These are phyloP conservation scores for Cladosporium austrohemisphaericum DNA, from an alignment of 2,329 filamentous ascomycete species.

Conservation along the genomic window DNA sequence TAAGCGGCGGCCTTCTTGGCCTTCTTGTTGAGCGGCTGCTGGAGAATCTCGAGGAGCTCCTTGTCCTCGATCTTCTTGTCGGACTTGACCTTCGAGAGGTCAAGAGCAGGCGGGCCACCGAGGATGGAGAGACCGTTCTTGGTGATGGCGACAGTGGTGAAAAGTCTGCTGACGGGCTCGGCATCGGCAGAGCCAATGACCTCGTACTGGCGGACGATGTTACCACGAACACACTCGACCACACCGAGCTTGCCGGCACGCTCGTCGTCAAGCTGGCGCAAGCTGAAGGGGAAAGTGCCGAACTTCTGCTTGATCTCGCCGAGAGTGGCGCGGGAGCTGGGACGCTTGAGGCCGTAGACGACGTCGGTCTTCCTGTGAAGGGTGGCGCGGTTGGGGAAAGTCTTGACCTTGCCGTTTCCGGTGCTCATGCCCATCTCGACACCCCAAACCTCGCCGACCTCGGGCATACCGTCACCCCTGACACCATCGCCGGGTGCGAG, in stretches of 20 bases:
- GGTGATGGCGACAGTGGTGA: slow-evolving; percentile 91
- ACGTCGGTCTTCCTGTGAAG: slow-evolving; percentile 89
- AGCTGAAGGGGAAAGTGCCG: slow-evolving; percentile 93
- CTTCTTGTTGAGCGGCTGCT: slow-evolving; percentile 68
- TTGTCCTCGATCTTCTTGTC: slow-evolving; percentile 98
- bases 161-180: slow-evolving; percentile 75
- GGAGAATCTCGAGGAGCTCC: slow-evolving; percentile 90
- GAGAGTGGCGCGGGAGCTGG: slow-evolving; percentile 84
- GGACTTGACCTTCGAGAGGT: slow-evolving; percentile 79
- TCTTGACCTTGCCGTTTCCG: slow-evolving; percentile 93
- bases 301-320: slow-evolving; percentile 98
- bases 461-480: slow-evolving; percentile 85
- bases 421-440: slow-evolving; percentile 92
- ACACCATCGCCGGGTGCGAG: slow-evolving; percentile 78
- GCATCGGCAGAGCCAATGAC: slow-evolving; percentile 91
- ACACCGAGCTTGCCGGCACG: slow-evolving; percentile 92
- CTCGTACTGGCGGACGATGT: slow-evolving; percentile 93
- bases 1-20: slow-evolving; percentile 15
- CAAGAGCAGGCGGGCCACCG: slow-evolving; percentile 68
- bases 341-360: slow-evolving; percentile 90
- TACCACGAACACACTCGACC: slow-evolving; percentile 89
- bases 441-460: slow-evolving; percentile 93
- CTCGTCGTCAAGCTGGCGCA: slow-evolving; percentile 95
- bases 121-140: slow-evolving; percentile 95
- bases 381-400: slow-evolving; percentile 78